Evolutionary conservation across 306 rosid genomes (phyloP).

Genomic region (Cicer judaicum): DNA sequence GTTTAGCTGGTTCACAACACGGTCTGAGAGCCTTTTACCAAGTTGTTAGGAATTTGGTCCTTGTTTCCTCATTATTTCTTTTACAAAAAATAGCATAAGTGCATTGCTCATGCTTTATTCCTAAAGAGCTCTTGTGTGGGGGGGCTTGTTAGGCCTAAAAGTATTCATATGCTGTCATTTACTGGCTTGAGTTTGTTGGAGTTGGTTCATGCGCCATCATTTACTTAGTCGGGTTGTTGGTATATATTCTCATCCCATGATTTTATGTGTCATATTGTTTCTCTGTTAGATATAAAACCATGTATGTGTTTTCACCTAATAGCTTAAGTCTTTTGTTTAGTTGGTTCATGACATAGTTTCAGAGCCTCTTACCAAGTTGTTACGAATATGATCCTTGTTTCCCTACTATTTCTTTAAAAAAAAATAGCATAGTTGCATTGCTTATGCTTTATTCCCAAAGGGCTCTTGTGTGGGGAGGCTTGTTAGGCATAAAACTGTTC

Average conservation of each 20-base stretch:
- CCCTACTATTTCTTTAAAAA: not conserved
- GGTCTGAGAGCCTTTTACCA: not conserved
- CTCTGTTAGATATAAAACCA: not conserved
- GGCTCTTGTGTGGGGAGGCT: not conserved
- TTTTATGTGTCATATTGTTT: too few relatives aligned
- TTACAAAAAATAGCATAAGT: not conserved
- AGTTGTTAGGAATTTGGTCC: not conserved
- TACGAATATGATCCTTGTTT: not conserved
- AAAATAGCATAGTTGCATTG: not conserved
- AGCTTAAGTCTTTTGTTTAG: not conserved
- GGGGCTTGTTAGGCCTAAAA: not conserved
- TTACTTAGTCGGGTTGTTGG: conserved; percentile 6
- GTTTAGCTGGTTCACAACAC: not conserved
- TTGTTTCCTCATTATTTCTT: not conserved
- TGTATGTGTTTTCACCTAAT: conserved; percentile 15
- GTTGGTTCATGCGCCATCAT: conserved; percentile 24
- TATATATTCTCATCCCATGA: conserved; percentile 13
- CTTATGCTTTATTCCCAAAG: not conserved
- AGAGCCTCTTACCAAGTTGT: not conserved
- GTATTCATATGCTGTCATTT: conserved; percentile 19
- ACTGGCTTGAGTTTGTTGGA: not conserved
- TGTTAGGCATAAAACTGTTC: conserved; percentile 17
- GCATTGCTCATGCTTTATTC: not conserved
- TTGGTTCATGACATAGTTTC: not conserved
- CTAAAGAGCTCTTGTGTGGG: not conserved